phyloP scores from a whole-genome alignment of 441 rosid species.

The Populus hybrid region DNA sequence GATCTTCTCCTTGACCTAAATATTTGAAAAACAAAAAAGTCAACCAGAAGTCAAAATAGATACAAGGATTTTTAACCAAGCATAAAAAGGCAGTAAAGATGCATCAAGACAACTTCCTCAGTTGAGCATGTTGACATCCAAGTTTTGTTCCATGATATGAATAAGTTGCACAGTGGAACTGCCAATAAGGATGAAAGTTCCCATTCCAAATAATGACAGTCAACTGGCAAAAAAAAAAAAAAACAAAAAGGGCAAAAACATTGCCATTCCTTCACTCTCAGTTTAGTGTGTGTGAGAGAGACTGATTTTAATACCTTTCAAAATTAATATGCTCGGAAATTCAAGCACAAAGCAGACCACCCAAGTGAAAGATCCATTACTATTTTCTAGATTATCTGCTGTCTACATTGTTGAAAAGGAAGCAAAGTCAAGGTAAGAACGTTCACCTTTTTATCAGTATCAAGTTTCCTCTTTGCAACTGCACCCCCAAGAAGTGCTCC shows the following conservation, averaged over 20 bases:
- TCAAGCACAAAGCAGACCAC: not conserved
- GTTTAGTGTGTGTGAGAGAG: not conserved
- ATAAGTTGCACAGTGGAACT: not conserved
- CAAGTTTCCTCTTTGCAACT: slow-evolving; percentile 45
- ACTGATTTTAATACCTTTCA: not conserved
- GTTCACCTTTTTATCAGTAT: slow-evolving; percentile 45
- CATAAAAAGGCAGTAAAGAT: not conserved
- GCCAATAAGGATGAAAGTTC: not conserved
- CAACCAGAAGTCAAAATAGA: not conserved
- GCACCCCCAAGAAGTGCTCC: slow-evolving; percentile 55
- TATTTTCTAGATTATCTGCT: not conserved
- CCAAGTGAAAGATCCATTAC: not conserved
- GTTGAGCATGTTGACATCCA: not conserved
- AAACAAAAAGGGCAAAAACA: not conserved
- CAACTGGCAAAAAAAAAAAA: not conserved
- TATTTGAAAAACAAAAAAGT: slow-evolving; percentile 2
- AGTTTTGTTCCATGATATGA: not conserved
- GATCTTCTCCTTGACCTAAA: slow-evolving; percentile 48
- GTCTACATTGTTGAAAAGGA: not conserved
- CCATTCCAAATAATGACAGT: not conserved
- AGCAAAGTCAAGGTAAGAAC: not conserved
- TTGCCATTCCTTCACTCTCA: not conserved
- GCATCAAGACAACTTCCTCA: not conserved
- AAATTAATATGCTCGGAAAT: not conserved
- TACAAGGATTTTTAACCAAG: not conserved